A percentile compares a stretch with the other conserved stretches of the same genome.
phyloP scores from a whole-genome alignment of 2,329 filamentous ascomycete genomes.

The Ramichloridium luteum region DNA sequence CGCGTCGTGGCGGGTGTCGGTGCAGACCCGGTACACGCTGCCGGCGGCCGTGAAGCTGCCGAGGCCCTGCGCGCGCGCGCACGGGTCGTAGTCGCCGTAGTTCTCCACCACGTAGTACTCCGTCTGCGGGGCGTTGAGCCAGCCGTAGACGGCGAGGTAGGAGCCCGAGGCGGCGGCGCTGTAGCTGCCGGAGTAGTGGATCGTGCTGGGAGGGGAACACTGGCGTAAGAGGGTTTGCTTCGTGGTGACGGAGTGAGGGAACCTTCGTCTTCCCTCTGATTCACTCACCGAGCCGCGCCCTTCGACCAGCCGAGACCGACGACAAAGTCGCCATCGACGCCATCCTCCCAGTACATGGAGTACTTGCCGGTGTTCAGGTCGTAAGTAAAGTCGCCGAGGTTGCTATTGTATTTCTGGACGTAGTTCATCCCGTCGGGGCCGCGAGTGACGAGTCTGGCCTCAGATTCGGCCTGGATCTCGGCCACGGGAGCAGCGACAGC shows the following conservation, averaged over 20 bases:
- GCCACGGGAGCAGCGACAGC: too few species aligned
- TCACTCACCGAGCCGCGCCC: conserved; percentile 5
- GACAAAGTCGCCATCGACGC: conserved; percentile 12
- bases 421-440: conserved; percentile 9
- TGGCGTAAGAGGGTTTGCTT: too few species aligned
- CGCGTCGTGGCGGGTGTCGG: conserved; percentile 25
- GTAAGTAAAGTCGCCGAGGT: conserved; percentile 9
- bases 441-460: not conserved
- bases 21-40: conserved; percentile 28
- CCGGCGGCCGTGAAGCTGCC: conserved; percentile 29
- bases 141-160: conserved; percentile 46
- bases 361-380: conserved; percentile 10
- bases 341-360: conserved; percentile 13
- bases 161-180: conserved; percentile 31
- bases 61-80: conserved; percentile 10
- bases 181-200: conserved; percentile 25
- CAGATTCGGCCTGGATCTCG: conserved; percentile 1
- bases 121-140: conserved; percentile 40
- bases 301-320: conserved; percentile 13
- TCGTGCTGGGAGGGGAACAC: too few species aligned
- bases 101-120: conserved; percentile 48
- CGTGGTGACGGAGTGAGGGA: too few species aligned
- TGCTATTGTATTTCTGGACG: conserved; percentile 13
- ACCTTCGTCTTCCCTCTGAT: too few species aligned
- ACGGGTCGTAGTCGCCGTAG: conserved; percentile 34